Evolutionary conservation across 2,329 filamentous ascomycete genomes (phyloP).

Genomic region (Cladosporium sp.): DNA sequence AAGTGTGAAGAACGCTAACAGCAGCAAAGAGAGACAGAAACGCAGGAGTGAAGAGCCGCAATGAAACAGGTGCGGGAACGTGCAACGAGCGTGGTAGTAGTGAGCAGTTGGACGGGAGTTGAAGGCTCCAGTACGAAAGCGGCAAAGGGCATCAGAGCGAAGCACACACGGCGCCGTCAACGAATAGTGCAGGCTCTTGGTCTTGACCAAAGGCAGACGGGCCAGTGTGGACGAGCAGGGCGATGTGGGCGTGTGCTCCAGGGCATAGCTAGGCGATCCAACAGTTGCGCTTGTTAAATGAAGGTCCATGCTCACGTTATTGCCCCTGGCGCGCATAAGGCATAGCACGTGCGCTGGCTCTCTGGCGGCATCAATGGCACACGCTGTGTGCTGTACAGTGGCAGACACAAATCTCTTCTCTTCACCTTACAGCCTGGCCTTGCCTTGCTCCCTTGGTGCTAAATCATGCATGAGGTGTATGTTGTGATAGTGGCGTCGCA

Average conservation of each 20-base stretch:
- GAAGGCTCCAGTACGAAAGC: slow-evolving; percentile 2
- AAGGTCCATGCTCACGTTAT: neutral
- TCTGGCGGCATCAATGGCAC: too few relatives aligned
- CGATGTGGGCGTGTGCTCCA: slow-evolving; percentile 7
- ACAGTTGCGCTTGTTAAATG: slow-evolving; percentile 9
- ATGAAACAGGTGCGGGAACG: slow-evolving; percentile 1
- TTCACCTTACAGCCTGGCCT: too few relatives aligned
- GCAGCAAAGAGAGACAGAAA: slow-evolving; percentile 10
- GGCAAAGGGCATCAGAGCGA: neutral
- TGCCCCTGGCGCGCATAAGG: neutral
- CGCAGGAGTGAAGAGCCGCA: slow-evolving; percentile 11
- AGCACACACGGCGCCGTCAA: neutral
- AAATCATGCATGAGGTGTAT: neutral
- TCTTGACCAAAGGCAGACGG: neutral
- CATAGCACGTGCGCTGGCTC: slow-evolving; percentile 1
- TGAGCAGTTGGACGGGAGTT: neutral
- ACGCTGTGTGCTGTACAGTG: too few relatives aligned
- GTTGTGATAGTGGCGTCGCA: neutral
- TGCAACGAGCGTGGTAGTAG: neutral
- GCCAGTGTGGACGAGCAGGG: slow-evolving; percentile 2
- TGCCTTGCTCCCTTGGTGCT: too few relatives aligned
- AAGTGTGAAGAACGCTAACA: slow-evolving; percentile 13
- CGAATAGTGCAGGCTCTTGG: neutral
- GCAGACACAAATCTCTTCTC: too few relatives aligned
- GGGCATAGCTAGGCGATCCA: slow-evolving; percentile 1